Percentiles rank a stretch among this genome's conserved stretches.
Evolutionary conservation across 441 rosid species (phyloP).

Genomic region (Eruca vesicaria): DNA sequence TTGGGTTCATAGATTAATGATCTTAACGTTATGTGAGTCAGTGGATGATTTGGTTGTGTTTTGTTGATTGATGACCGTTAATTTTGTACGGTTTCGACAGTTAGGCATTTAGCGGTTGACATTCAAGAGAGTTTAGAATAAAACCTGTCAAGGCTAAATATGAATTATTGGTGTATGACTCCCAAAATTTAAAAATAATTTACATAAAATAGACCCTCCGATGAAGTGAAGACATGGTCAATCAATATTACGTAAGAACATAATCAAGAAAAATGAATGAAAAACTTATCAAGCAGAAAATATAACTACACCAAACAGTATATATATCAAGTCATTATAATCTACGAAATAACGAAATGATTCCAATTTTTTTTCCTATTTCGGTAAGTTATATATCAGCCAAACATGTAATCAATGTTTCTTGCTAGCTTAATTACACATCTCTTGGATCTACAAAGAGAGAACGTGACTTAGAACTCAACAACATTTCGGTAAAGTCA

Average conservation of each 20-base stretch:
- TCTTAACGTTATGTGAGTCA: conserved; percentile 18
- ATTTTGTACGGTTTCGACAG: conserved; percentile 7
- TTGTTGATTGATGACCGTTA: neutral
- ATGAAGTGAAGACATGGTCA: too few species aligned
- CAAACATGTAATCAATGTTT: neutral
- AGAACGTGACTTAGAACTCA: conserved; percentile 29
- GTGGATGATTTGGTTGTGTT: neutral
- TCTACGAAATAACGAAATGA: neutral
- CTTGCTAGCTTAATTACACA: conserved; percentile 39
- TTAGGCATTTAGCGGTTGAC: conserved; percentile 10
- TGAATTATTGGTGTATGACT: too few species aligned
- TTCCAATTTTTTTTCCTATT: neutral
- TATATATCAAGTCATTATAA: too few species aligned
- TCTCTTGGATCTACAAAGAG: conserved; percentile 93
- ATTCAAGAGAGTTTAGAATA: conserved; percentile 2
- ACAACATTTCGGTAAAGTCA: conserved; percentile 34
- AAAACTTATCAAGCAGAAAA: too few species aligned
- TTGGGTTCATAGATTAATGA: conserved; percentile 3
- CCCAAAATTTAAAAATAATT: too few species aligned
- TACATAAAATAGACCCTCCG: too few species aligned
- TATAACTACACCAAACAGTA: too few species aligned
- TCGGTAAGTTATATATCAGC: neutral
- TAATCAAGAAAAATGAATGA: neutral
- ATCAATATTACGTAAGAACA: neutral
- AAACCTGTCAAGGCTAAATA: too few species aligned